A percentile compares a stretch with the other conserved stretches of the same genome.
phyloP scores from a whole-genome alignment of 108 stramenopile species.

The Pseudonitzschia multiseries region DNA sequence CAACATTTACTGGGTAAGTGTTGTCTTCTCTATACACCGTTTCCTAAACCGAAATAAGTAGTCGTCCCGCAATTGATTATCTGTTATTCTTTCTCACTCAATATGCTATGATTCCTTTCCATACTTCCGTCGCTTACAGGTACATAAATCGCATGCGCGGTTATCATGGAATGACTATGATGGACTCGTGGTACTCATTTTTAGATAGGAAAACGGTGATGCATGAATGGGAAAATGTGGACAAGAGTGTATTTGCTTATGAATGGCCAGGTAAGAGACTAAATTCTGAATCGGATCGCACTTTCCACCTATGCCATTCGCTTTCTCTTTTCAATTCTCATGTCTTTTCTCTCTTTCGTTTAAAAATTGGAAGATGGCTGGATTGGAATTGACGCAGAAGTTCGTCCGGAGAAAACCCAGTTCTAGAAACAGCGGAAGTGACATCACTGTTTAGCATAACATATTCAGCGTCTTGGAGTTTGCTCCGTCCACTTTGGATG shows the following conservation, averaged over 20 bases:
- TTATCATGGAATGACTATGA: constrained; percentile 75
- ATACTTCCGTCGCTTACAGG: neutral
- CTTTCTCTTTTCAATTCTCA: neutral
- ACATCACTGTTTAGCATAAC: too few relatives aligned
- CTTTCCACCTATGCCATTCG: neutral
- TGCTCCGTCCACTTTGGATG: neutral
- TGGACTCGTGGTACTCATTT: constrained; percentile 65
- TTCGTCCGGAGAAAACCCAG: constrained; percentile 45
- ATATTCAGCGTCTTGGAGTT: neutral
- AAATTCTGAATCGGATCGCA: neutral
- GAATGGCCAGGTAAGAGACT: constrained; percentile 51
- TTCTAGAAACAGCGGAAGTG: too few relatives aligned
- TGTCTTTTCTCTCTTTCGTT: neutral
- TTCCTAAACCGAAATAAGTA: neutral
- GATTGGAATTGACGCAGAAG: constrained; percentile 77
- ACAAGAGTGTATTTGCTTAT: constrained; percentile 41
- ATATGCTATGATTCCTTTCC: neutral
- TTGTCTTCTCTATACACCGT: neutral
- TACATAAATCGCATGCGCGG: constrained; percentile 81
- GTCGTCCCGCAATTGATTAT: neutral
- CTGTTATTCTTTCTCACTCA: neutral
- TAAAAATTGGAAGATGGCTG: constrained; percentile 41
- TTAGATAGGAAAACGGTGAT: constrained; percentile 54
- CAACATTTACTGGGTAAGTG: constrained; percentile 89
- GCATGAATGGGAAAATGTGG: constrained; percentile 52